Evolutionary conservation across 1,284 basidiomycete species (phyloP), one percentile per base, ranked within the genome.

Genomic region (Tilletiopsis washingtonensis): DNA sequence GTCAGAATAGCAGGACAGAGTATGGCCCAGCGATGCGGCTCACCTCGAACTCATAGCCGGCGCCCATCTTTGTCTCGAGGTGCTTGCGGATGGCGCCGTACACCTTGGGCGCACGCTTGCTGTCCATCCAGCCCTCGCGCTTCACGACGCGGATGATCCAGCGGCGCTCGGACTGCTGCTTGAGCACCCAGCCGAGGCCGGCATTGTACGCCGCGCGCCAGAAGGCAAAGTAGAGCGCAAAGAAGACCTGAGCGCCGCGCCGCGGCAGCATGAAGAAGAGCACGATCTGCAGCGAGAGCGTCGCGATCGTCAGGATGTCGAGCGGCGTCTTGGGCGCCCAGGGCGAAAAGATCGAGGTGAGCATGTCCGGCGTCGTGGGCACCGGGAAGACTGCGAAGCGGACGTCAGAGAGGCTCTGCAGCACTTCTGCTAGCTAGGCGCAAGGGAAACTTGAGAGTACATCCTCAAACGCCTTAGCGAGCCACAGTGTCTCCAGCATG

Each of bases 131-230:
- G 4, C 90, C 91, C 40, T 83, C 76, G 14, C 79, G 77, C 53
- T 86, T 82, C 3, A 96, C 80, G 56, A 85, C 81, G 26, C 82
- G 79, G 41, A 96, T 88, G 61, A 98, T 88, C 86, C 88, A 97
- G 66, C 82, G 85, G 75, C 82, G 83, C 77, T 93, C 91, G 77
- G 86, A 90, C 76, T 98, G 93, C 69, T 86, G 85, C 19, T 89
- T 89, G 48, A 98, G 79, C 6, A 97, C 81, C 83, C 86, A 94
- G 0, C 91, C 93, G 44, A 98, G 81, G 0, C 93, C 93, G 41
- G 81, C 84, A 73, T 98, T 89, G 75, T 98, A 98, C 9, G 87
- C 84, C 6, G 81, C 80, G 11, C 93, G 80, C 91, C 91, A 98
- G 74, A 97, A 89, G 12, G 83, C 82, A 73, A 98, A 97, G 76